Conservation (phyloP, 495 filamentous ascomycete genomes). For the Xylaria scruposa region DNA sequence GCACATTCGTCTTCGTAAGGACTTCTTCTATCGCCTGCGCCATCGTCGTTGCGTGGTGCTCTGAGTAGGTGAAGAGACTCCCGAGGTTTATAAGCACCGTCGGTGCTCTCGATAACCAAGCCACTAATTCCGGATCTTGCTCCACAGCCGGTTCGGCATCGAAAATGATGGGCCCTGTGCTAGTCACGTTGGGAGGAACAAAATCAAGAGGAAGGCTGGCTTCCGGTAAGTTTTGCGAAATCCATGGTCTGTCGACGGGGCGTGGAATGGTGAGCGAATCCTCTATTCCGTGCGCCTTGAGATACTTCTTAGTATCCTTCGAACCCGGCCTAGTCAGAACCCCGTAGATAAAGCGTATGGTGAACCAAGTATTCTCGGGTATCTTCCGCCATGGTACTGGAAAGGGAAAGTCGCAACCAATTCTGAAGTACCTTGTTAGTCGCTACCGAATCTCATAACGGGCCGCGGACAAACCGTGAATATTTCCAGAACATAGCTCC, state of each 20-base stretch:
- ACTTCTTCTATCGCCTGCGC: slow-evolving; percentile 46
- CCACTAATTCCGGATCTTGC: slow-evolving; percentile 49
- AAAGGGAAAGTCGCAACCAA: slow-evolving; percentile 24
- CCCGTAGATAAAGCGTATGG: slow-evolving; percentile 24
- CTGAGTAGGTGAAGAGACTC: slow-evolving; percentile 41
- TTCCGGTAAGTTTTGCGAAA: slow-evolving; percentile 37
- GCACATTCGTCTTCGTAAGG: slow-evolving; percentile 45
- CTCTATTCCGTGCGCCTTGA: slow-evolving; percentile 22
- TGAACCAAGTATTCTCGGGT: slow-evolving; percentile 51
- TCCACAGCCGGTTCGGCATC: slow-evolving; percentile 42
- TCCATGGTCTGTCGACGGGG: slow-evolving; percentile 12
- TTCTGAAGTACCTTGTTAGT: slow-evolving; percentile 21
- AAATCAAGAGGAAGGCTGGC: slow-evolving; percentile 47
- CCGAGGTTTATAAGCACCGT: slow-evolving; percentile 60
- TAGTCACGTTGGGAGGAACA: slow-evolving; percentile 53
- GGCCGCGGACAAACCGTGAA: slow-evolving; percentile 29
- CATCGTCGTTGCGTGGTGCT: slow-evolving; percentile 44
- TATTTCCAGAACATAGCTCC: slow-evolving; percentile 41
- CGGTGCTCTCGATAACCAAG: slow-evolving; percentile 51
- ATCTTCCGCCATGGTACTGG: slow-evolving; percentile 42
- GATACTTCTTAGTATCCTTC: background rate
- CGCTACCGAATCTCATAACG: background rate
- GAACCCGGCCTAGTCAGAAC: slow-evolving; percentile 11
- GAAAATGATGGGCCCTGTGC: slow-evolving; percentile 51
- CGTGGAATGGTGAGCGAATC: slow-evolving; percentile 6